Conservation (phyloP, 192 early-diverging fungal genomes). For the Backusella sp. region DNA sequence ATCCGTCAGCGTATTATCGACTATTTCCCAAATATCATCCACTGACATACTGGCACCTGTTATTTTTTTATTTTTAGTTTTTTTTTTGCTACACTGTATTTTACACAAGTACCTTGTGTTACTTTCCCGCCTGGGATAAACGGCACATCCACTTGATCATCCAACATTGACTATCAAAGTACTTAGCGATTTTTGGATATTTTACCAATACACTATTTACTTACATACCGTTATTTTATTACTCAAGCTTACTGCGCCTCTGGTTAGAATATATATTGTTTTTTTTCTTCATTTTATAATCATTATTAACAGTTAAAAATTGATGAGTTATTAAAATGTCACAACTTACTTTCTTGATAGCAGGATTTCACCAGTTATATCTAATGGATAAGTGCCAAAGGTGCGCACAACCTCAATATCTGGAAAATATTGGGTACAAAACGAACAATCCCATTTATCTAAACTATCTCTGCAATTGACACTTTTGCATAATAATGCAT, state of each 20-base stretch:
- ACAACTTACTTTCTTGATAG: background rate
- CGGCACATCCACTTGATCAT: background rate
- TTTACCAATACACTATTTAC: background rate
- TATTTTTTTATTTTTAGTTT: background rate
- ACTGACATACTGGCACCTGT: background rate
- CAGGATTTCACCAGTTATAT: background rate
- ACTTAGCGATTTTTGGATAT: background rate
- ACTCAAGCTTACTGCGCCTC: background rate
- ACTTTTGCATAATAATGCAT: background rate
- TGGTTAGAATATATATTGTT: background rate
- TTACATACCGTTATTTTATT: slow-evolving; percentile 7
- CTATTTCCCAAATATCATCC: background rate
- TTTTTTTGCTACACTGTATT: background rate
- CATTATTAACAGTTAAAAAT: background rate
- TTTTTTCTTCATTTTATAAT: background rate
- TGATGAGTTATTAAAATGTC: background rate
- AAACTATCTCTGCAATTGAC: background rate
- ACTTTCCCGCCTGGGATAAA: background rate
- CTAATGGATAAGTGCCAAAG: background rate
- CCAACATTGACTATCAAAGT: background rate
- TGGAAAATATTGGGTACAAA: background rate
- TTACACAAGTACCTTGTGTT: background rate
- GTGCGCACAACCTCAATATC: background rate
- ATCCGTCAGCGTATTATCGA: background rate
- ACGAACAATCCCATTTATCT: slow-evolving; percentile 3